Conservation (phyloP, 768 basidiomycete species). For the Lentinus brumalis region DNA sequence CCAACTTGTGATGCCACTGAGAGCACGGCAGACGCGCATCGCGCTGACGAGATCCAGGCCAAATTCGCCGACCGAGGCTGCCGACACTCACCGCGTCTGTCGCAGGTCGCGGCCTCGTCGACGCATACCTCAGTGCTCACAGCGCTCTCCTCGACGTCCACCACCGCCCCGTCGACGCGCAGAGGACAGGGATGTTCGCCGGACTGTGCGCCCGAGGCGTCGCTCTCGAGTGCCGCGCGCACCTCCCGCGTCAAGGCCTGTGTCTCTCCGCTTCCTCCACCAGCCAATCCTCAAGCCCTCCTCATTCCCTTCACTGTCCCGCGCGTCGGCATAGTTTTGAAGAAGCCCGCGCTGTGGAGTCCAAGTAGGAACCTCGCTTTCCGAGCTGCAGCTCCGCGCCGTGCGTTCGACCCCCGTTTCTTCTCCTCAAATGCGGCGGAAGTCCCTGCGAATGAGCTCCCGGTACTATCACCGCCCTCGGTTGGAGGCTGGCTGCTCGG, state of each 20-base stretch:
- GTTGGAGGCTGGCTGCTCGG: conserved; percentile 85
- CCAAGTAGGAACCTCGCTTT: conserved; percentile 8
- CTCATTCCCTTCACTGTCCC: background rate
- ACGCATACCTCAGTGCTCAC: background rate
- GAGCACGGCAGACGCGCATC: conserved; percentile 2
- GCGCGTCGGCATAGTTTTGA: background rate
- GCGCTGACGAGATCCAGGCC: conserved; percentile 2
- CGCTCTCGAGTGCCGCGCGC: conserved; percentile 16
- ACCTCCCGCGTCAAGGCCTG: conserved; percentile 8
- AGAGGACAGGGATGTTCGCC: conserved; percentile 12
- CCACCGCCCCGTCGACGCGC: background rate
- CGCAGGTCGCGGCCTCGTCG: no score
- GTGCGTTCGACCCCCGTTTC: conserved; percentile 36
- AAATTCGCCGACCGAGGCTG: background rate
- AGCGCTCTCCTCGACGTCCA: conserved; percentile 4
- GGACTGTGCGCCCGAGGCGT: conserved; percentile 18
- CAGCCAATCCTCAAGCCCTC: conserved; percentile 1
- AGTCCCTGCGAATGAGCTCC: conserved; percentile 35
- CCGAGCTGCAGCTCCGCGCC: conserved; percentile 8
- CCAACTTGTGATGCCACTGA: background rate
- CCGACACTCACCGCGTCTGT: background rate
- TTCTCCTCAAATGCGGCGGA: conserved; percentile 40
- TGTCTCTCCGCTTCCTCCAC: conserved; percentile 9
- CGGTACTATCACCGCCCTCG: conserved; percentile 62
- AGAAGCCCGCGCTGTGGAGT: conserved; percentile 1